These are phyloP conservation scores for Alternaria sp. DNA, from an alignment of 2,329 filamentous ascomycete genomes.

Conservation along the genomic window DNA sequence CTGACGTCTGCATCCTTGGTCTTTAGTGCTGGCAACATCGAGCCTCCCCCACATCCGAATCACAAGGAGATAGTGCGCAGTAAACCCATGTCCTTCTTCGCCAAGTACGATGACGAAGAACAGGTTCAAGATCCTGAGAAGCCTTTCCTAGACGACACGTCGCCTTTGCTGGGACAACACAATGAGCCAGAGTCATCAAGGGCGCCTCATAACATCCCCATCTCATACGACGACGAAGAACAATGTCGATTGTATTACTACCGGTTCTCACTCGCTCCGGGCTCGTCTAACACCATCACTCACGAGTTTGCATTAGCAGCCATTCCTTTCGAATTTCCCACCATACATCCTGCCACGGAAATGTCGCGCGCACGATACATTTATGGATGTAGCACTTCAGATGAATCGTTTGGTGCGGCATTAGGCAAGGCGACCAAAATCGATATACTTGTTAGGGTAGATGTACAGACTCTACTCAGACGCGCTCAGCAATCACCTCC, in stretches of 20 bases:
- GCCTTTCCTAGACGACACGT: conserved; percentile 36
- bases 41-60: conserved; percentile 56
- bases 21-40: conserved; percentile 71
- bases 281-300: conserved; percentile 56
- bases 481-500: conserved; percentile 60
- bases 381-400: conserved; percentile 72
- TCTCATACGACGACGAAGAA: conserved; percentile 62
- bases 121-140: conserved; percentile 38
- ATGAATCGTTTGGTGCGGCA: conserved; percentile 66
- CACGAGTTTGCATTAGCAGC: conserved; percentile 72
- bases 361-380: conserved; percentile 69
- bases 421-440: conserved; percentile 73
- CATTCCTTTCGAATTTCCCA: conserved; percentile 75
- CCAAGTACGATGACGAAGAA: conserved; percentile 53
- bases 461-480: conserved; percentile 63
- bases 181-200: conserved; percentile 17
- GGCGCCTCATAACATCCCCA: conserved; percentile 28
- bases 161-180: conserved; percentile 25
- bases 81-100: conserved; percentile 58
- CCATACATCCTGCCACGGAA: conserved; percentile 62
- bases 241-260: conserved; percentile 78
- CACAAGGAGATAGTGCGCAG: conserved; percentile 14
- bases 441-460: conserved; percentile 70
- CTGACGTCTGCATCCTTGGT: conserved; percentile 72
- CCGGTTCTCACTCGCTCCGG: conserved; percentile 61